Percentiles rank a stretch among this genome's conserved stretches.
Conservation (phyloP, 1,284 basidiomycete genomes). For the Puccinia novopanici region DNA sequence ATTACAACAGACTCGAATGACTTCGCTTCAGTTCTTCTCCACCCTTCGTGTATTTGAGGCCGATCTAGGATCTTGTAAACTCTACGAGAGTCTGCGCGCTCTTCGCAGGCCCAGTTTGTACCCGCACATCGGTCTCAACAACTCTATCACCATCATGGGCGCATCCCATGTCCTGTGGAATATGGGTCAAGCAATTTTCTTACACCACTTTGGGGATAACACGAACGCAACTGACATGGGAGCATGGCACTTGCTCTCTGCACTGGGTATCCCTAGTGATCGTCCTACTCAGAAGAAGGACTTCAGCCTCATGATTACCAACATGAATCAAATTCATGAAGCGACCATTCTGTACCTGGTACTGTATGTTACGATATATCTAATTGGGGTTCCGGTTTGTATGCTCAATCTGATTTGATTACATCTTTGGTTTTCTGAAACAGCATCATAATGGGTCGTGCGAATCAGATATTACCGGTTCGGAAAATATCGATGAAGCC, state of each 20-base stretch:
- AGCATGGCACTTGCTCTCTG: background rate
- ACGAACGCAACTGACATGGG: background rate
- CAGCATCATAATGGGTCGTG: no score
- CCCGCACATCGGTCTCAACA: background rate
- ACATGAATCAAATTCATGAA: no score
- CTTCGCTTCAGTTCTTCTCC: background rate
- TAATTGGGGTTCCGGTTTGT: no score
- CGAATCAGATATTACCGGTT: no score
- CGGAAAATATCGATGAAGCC: no score
- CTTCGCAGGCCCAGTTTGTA: background rate
- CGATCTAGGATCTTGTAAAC: background rate
- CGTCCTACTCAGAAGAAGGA: no score
- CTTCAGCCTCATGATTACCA: no score
- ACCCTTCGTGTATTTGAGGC: background rate
- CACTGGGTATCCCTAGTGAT: background rate
- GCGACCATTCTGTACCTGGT: no score
- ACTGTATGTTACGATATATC: no score
- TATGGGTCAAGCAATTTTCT: background rate
- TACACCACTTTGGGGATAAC: background rate
- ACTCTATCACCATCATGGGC: background rate
- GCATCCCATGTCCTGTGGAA: constrained; percentile 13
- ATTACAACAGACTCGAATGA: background rate
- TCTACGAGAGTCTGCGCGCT: background rate
- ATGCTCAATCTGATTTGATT: no score
- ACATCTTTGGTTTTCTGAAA: no score